These are phyloP conservation scores for Populus hybrid DNA, from an alignment of 441 rosid genomes.

Conservation along the genomic window DNA sequence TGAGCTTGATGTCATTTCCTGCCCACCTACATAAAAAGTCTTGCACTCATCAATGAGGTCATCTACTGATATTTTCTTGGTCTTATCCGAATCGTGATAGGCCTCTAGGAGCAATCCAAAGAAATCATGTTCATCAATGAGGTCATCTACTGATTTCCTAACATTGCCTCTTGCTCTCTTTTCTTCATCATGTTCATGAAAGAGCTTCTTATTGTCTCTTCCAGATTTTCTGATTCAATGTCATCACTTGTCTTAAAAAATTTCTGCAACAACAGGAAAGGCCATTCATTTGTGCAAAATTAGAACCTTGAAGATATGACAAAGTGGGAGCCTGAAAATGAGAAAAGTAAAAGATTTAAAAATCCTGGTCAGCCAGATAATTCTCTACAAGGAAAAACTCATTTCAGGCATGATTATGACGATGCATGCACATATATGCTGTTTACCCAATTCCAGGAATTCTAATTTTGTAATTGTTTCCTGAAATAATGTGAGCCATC, in stretches of 20 bases:
- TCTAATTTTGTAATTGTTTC: conserved; percentile 1
- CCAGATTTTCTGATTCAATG: conserved; percentile 10
- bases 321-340: not conserved
- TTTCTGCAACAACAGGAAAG: conserved; percentile 7
- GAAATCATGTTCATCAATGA: conserved; percentile 16
- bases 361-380: not conserved
- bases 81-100: conserved; percentile 11
- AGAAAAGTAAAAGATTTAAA: not conserved
- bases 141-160: too few relatives aligned
- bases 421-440: not conserved
- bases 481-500: not conserved
- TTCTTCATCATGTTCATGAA: conserved; percentile 10
- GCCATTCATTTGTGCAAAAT: not conserved
- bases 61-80: conserved; percentile 17
- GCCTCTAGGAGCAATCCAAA: conserved; percentile 12
- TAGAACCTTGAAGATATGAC: not conserved
- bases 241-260: not conserved
- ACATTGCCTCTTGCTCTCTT: conserved; percentile 1
- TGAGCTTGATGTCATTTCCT: conserved; percentile 9
- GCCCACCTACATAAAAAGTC: conserved; percentile 29
- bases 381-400: not conserved
- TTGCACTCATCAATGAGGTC: conserved; percentile 33
- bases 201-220: not conserved
- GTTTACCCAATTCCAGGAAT: not conserved
- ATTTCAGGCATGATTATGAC: not conserved